phyloP scores from a whole-genome alignment of 768 basidiomycete species.

The Tulasnella sp. region DNA sequence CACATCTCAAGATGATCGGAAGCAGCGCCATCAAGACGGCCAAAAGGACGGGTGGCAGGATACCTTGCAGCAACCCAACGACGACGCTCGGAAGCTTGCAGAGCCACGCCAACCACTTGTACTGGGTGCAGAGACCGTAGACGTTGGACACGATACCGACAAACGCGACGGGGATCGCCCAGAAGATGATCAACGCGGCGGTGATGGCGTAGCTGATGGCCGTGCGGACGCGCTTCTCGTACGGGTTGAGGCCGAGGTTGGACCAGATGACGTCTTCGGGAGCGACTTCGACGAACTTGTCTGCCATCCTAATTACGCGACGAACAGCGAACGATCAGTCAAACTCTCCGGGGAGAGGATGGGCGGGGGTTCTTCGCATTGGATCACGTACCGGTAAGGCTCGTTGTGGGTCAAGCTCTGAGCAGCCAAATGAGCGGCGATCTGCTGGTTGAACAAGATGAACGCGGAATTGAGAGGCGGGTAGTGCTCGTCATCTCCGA shows the following conservation, averaged over 20 bases:
- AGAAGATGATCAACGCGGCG: constrained; percentile 74
- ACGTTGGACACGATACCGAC: constrained; percentile 86
- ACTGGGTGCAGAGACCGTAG: constrained; percentile 56
- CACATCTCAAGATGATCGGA: constrained; percentile 66
- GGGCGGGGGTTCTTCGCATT: too few species aligned
- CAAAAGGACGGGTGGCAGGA: constrained; percentile 80
- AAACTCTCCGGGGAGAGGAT: too few species aligned
- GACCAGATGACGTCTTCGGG: constrained; percentile 90
- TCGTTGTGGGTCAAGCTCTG: constrained; percentile 73
- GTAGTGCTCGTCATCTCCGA: constrained; percentile 25
- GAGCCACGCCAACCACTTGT: constrained; percentile 78
- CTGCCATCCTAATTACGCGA: constrained; percentile 52
- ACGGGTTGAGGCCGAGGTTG: constrained; percentile 79
- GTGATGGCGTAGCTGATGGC: constrained; percentile 71
- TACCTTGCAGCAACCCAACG: constrained; percentile 82
- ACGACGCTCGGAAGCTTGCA: constrained; percentile 61
- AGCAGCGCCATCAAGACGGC: constrained; percentile 90
- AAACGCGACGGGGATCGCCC: constrained; percentile 84
- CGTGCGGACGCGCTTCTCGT: constrained; percentile 67
- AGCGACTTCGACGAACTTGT: constrained; percentile 72
- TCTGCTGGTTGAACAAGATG: constrained; percentile 86
- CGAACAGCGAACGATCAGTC: too few species aligned
- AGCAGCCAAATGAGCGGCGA: constrained; percentile 83
- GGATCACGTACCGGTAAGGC: constrained; percentile 49
- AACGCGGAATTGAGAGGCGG: constrained; percentile 66